Evolutionary conservation across 139 green algal genomes (phyloP).

Genomic region (Asterochloris sp.): DNA sequence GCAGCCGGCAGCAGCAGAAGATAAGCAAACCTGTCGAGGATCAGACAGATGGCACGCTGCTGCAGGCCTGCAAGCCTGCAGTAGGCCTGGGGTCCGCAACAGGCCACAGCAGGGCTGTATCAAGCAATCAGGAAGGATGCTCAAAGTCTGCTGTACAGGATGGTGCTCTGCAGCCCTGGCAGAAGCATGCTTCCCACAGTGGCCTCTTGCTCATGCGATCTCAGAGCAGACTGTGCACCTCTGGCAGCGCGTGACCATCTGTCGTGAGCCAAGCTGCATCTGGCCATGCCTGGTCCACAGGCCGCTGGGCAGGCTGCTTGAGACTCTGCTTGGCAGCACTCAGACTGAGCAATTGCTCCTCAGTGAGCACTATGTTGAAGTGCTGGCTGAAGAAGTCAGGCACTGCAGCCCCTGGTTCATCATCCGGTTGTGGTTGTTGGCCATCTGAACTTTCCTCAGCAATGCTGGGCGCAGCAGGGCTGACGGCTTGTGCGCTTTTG

Average conservation of each 20-base stretch:
- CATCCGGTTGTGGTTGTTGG: too few species aligned
- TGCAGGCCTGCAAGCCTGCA: too few species aligned
- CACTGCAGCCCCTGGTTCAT: neutral
- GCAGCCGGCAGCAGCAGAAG: neutral
- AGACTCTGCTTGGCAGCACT: neutral
- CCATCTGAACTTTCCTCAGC: too few species aligned
- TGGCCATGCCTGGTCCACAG: neutral
- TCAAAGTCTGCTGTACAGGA: neutral
- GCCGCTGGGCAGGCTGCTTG: neutral
- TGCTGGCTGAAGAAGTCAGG: slow-evolving; percentile 9
- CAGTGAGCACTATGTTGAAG: neutral
- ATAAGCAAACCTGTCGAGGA: too few species aligned
- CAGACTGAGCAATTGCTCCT: neutral
- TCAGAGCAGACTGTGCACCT: neutral
- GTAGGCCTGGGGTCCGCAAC: too few species aligned
- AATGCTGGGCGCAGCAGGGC: too few species aligned
- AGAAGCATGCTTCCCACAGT: neutral
- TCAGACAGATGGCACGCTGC: too few species aligned
- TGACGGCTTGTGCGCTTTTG: too few species aligned
- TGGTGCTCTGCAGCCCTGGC: neutral
- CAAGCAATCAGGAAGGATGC: too few species aligned
- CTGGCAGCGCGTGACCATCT: neutral
- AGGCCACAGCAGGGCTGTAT: too few species aligned
- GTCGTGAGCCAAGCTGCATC: slow-evolving; percentile 3
- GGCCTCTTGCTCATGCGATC: neutral